Percentiles rank a stretch among this genome's conserved stretches.
Evolutionary conservation across 129 eudicot species (phyloP).

Genomic region (Escallonia rubra): DNA sequence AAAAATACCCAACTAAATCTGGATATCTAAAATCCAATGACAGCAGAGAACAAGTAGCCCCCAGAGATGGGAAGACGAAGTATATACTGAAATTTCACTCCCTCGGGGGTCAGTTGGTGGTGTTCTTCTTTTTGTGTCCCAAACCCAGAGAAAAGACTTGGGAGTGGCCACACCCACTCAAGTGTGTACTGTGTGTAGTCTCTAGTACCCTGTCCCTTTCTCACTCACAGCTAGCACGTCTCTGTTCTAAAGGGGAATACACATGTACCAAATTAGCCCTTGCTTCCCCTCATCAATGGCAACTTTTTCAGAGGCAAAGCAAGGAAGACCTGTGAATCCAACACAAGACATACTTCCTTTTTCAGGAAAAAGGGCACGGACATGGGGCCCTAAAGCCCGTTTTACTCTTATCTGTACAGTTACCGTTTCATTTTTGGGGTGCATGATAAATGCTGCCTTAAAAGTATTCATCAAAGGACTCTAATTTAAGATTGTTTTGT

Average conservation of each 20-base stretch:
- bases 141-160: too few species aligned
- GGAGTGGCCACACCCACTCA: too few species aligned
- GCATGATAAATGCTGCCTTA: too few species aligned
- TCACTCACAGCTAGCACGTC: too few species aligned
- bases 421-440: too few species aligned
- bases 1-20: neutral
- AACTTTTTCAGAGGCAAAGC: conserved; percentile 7
- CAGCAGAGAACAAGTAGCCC: conserved; percentile 4
- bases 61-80: too few species aligned
- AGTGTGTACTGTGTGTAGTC: too few species aligned
- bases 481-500: too few species aligned
- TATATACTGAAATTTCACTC: neutral
- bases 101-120: neutral
- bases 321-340: neutral
- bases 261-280: neutral
- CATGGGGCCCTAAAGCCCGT: neutral
- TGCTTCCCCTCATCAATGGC: neutral
- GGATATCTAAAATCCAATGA: neutral
- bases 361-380: neutral
- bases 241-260: neutral
- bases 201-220: too few species aligned
- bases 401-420: neutral
- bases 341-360: neutral
- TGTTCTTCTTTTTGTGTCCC: neutral
- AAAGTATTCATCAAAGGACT: too few species aligned